Evolutionary conservation across 139 green algal genomes (phyloP), one percentile per base, ranked within the genome.

Genomic region (Chlorella sorokiniana): DNA sequence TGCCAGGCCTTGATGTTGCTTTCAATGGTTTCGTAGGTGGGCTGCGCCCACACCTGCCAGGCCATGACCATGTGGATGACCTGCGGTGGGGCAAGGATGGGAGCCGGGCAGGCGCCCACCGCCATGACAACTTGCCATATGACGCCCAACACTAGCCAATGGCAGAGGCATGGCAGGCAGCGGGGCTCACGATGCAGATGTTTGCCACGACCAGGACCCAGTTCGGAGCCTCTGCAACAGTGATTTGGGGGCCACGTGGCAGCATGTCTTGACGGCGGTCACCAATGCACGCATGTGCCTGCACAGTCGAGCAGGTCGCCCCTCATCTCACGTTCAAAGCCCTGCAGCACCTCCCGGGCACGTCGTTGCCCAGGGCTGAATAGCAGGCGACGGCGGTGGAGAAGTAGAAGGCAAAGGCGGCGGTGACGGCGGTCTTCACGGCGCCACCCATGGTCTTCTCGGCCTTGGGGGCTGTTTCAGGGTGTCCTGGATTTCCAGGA

Each of bases 401-500:
- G 27, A 80, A 35, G 73, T 80, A 80, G 54, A 80, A 80, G 37
- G 25, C 37, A 22, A 56, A 40, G 37, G 73, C 73, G 54, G 7
- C 35, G 38, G 52, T 59, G 10, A 81, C 62, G 7, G 76, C 35
- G 4, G 73, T 52, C 8, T 7, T 40, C 54, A 72, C 44, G 22
- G 76, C 76, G 41, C 33, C 64, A 4, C 45, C 38, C 76, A 81
- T 81, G 0, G 76, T 72, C 20, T 42, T 45, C 41, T 45, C 14
- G 4, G 76, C 61, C 31, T 31, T 22, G 14, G 76, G 9, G 76
- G 73, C 73, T 73, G 61, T 16, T 69, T 62, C 41, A 87, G 45
- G 1, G 83, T 87, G 77, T 87, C 83, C 67, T 84, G 76, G 56
- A 86, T 86, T 31, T 86, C 82, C 7, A 86, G 23, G 35, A 86